These are phyloP conservation scores for Naumovozyma castellii DNA, from an alignment of 805 yeast species.

Conservation along the genomic window DNA sequence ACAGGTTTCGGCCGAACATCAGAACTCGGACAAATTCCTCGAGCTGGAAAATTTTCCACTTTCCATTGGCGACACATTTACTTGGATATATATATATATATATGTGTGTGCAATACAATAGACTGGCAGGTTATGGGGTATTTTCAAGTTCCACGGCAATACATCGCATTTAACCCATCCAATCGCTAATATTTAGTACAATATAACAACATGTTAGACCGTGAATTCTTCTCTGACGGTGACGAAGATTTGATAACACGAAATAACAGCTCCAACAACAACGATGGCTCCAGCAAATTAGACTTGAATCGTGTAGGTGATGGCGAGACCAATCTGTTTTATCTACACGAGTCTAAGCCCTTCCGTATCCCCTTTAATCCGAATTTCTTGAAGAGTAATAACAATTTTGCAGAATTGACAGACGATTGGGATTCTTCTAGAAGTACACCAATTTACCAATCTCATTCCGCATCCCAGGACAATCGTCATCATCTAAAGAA, in stretches of 20 bases:
- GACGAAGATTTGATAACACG: not conserved
- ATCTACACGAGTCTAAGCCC: not conserved
- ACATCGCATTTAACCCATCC: too few species aligned
- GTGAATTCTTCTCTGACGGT: not conserved
- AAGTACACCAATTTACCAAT: slow-evolving; percentile 3
- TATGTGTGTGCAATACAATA: too few species aligned
- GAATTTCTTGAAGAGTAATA: slow-evolving; percentile 3
- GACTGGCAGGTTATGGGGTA: too few species aligned
- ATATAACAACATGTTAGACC: not conserved
- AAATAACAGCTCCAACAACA: not conserved
- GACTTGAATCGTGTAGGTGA: not conserved
- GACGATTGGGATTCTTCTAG: slow-evolving; percentile 10
- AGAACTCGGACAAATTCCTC: too few species aligned
- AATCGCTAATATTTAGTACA: too few species aligned
- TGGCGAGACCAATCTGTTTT: not conserved
- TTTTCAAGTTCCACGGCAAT: too few species aligned
- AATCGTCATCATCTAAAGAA: not conserved
- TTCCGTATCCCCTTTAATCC: slow-evolving; percentile 9
- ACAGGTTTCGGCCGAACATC: not conserved
- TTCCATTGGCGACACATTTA: too few species aligned
- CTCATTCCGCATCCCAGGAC: not conserved
- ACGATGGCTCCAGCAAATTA: not conserved
- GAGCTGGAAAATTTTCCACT: not conserved
- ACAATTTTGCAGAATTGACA: slow-evolving; percentile 7
- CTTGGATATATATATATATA: too few species aligned